These are phyloP conservation scores for Dillenia suffruticosa DNA, from an alignment of 164 flowering plant species.

Conservation along the genomic window DNA sequence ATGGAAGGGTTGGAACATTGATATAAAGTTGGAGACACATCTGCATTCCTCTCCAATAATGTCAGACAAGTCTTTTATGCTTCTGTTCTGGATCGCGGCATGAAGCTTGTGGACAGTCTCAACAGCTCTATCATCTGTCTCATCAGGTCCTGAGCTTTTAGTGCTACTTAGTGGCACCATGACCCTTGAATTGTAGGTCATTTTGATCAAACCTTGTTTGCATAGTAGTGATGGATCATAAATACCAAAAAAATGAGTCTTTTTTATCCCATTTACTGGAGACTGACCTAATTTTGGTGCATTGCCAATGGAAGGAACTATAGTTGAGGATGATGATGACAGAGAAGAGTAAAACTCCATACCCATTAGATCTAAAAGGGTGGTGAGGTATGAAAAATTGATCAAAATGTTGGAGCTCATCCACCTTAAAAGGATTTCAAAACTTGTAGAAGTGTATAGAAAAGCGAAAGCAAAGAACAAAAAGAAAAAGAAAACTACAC, in stretches of 20 bases:
- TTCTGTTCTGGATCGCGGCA: conserved; percentile 39
- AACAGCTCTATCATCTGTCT: conserved; percentile 34
- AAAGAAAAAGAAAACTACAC: background rate
- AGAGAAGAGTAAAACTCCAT: too few relatives aligned
- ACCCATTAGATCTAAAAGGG: too few relatives aligned
- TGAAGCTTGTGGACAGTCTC: conserved; percentile 56
- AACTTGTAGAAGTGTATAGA: background rate
- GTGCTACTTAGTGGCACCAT: conserved; percentile 4
- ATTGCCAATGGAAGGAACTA: too few relatives aligned
- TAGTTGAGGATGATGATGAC: too few relatives aligned
- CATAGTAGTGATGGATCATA: background rate
- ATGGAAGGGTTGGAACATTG: conserved; percentile 30
- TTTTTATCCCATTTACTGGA: too few relatives aligned
- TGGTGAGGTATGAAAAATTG: too few relatives aligned
- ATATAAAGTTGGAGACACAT: conserved; percentile 47
- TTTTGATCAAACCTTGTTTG: conserved; percentile 1
- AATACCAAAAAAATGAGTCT: background rate
- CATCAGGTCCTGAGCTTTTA: conserved; percentile 16
- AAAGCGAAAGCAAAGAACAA: background rate
- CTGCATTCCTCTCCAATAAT: conserved; percentile 60
- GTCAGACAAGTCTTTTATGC: conserved; percentile 35
- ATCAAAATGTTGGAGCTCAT: too few relatives aligned
- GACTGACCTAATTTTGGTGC: too few relatives aligned
- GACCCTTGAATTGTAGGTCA: conserved; percentile 11
- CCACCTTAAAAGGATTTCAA: too few relatives aligned